Evolutionary conservation across 2,329 filamentous ascomycete genomes (phyloP), one percentile per base, ranked within the genome.

Genomic region (Huntiella bhutanensis): DNA sequence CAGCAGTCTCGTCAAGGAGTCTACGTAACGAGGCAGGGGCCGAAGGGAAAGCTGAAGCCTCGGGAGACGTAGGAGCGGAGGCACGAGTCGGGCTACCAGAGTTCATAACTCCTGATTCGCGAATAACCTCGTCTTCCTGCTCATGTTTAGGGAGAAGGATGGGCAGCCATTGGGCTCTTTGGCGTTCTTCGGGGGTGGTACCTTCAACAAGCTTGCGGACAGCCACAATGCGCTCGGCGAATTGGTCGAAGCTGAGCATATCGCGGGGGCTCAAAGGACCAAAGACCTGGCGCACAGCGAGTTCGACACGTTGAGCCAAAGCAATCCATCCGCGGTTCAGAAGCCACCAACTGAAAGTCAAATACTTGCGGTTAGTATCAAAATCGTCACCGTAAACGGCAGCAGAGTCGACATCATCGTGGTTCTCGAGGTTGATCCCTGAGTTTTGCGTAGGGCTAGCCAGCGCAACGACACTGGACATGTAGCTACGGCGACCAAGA

Each of bases 261-360:
- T 96, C 88, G 43, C 87, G 76, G 1, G 87, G 87, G 59, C 86
- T 94, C 43, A 95, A 67, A 51, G 75, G 70, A n/a, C 85, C 84
- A 60, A 95, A 96, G 17, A 88, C 82, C 45, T 92, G 81, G 54
- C 80, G 80, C 17, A 98, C 91, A 3, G 86, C 86, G n/a, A 68
- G 66, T 58, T 86, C 78, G 41, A 98, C 87, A 52, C 79, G 81
- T 48, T 76, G 69, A 71, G 86, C 80, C 48, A 96, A 66, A 49
- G 86, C 76, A 53, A 77, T 75, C 78, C 86, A 96, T 38, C 91
- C 91, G 53, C 77, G 76, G 62, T 98, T 88, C 41, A 98, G 69
- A 41, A 98, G 66, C 87, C 88, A 98, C 91, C 91, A 98, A 63
- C 85, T 94, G 60, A 96, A 93, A 36, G 87, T 92, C 42, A 98